Conservation (phyloP, 1,139 yeast species). For the Candida sanyaensis region DNA sequence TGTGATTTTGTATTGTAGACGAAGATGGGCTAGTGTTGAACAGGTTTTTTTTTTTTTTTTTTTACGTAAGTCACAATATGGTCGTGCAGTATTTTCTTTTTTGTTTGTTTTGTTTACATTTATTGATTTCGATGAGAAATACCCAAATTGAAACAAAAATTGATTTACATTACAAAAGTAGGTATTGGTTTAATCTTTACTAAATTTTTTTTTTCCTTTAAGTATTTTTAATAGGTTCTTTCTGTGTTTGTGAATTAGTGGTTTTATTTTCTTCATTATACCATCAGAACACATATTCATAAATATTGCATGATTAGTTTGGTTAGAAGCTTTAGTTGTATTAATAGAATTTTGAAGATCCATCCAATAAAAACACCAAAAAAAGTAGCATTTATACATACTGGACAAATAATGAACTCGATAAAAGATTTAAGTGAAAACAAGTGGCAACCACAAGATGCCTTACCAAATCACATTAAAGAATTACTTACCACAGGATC, state of each 20-base stretch:
- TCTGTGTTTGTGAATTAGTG: too few species aligned
- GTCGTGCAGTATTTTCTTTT: neutral
- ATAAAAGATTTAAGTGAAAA: conserved; percentile 16
- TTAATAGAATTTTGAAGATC: neutral
- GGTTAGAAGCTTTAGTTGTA: too few species aligned
- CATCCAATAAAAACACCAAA: neutral
- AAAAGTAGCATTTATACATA: neutral
- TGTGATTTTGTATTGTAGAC: too few species aligned
- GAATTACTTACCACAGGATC: conserved; percentile 34
- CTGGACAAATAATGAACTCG: conserved; percentile 10
- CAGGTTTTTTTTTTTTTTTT: too few species aligned
- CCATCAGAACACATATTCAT: too few species aligned
- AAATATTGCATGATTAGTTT: too few species aligned
- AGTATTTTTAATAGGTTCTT: neutral
- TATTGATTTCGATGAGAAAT: neutral
- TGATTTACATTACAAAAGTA: neutral
- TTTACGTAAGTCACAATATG: too few species aligned
- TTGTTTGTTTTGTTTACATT: neutral
- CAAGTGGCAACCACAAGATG: conserved; percentile 61
- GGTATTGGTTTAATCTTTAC: neutral
- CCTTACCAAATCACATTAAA: conserved; percentile 55
- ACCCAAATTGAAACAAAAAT: neutral
- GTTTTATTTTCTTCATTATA: too few species aligned
- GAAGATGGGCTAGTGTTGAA: too few species aligned
- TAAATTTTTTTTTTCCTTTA: neutral